phyloP scores from a whole-genome alignment of 768 basidiomycete genomes.

The Naematelia encephala region DNA sequence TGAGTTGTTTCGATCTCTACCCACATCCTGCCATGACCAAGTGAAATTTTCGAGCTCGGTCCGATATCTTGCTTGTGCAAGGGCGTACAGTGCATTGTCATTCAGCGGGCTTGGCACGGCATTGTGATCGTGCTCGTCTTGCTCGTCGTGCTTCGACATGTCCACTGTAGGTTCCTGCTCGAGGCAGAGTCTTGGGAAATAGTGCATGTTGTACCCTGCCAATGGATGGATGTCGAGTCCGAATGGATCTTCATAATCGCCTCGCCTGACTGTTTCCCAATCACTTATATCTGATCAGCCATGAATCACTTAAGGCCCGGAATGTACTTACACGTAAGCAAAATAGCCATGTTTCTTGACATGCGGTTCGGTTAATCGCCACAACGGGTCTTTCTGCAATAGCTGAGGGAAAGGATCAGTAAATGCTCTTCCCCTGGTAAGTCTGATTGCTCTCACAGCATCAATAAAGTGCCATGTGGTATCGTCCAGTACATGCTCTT shows the following conservation, averaged over 20 bases:
- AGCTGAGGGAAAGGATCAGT: constrained; percentile 56
- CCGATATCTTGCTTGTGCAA: constrained; percentile 24
- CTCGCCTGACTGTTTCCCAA: constrained; percentile 64
- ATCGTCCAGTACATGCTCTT: constrained; percentile 85
- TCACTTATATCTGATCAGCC: constrained; percentile 25
- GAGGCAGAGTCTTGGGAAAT: constrained; percentile 95
- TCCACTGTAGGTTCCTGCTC: constrained; percentile 92
- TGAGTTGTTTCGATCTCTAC: constrained; percentile 4
- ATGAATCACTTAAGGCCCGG: constrained; percentile 11
- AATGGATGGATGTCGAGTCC: constrained; percentile 56
- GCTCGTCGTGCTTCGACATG: constrained; percentile 31
- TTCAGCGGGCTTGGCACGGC: constrained; percentile 22
- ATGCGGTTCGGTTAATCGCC: constrained; percentile 86
- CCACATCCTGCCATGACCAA: constrained; percentile 28
- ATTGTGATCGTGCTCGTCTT: not conserved
- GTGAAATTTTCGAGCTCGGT: constrained; percentile 26
- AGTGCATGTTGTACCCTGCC: constrained; percentile 92
- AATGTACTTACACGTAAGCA: constrained; percentile 73
- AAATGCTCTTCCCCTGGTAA: not conserved
- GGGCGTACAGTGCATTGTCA: constrained; percentile 30
- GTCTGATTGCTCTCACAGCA: constrained; percentile 61
- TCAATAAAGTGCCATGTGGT: constrained; percentile 94
- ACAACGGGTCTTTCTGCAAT: constrained; percentile 84
- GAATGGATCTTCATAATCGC: constrained; percentile 59
- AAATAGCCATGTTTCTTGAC: constrained; percentile 95